Base-by-base conservation (phyloP, 495 filamentous ascomycete genomes). In the Platismatia glauca region DNA sequence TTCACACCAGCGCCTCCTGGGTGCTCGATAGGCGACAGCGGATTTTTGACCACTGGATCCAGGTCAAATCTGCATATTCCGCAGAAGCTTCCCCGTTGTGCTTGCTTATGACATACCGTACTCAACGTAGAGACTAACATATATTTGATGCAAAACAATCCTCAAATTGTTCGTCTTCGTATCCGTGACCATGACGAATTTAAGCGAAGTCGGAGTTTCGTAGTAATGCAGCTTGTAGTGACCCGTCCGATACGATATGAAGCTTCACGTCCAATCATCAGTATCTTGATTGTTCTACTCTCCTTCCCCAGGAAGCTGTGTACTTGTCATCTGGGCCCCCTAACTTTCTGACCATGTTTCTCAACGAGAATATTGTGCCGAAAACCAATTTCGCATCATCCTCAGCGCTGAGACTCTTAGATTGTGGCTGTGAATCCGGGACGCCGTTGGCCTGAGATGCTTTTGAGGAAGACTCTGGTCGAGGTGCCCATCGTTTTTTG, bases 181-280 rank as follows among this genome's bases (percentile, higher is more conserved):
- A 75, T 97, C 94, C 43, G 93, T 97, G 67, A 97, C 77, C 89
- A 98, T 91, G 67, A 97, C 91, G 65, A 97, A 93, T 70, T 96
- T 95, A 71, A 94, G 85, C 71, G 87, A 93, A 59, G 91, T 96
- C 1, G 90, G 89, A 18, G 94, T 97, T 79, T 98, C 94, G 81
- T 96, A 97, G 78, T 95, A 98, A 78, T 98, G 94, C 60, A 97
- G 84, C 76, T 97, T 96, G 78, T 98, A 98, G 72, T 96, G 89
- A 67, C 81, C 87, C 59, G 94, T 98, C 68, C 88, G 84, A 75
- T 86, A 97, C 41, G 84, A 86, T 64, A 97, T 86, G 75, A 97
- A 97, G 73, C 87, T 92, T 76, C 63, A 59, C 55, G n/a, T 6
- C 33, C 5, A 24, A n/a, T 1, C 13, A 34, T 70, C 39, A 68